Evolutionary conservation across 768 basidiomycete genomes (phyloP), one percentile per base, ranked within the genome.

Genomic region (Glaciozyma antarctica): DNA sequence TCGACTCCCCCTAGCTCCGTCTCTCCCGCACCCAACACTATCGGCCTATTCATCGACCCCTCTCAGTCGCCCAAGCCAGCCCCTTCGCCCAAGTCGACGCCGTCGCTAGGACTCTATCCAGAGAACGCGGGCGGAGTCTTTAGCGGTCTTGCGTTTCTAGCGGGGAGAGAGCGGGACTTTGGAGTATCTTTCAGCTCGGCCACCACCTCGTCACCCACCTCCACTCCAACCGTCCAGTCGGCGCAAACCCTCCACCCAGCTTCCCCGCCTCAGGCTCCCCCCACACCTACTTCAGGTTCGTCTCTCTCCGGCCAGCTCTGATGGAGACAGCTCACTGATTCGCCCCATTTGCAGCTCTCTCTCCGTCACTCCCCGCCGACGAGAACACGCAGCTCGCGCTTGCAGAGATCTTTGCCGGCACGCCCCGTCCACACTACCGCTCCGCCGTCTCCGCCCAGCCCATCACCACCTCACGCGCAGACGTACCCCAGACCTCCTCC

Each of bases 361-460:
- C 48, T 10, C 3, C 61, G 16, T 1, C 30, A 15, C 54, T 55
- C 24, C 57, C 38, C 41, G 57, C n/a, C n/a, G 41, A 41, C 30
- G 58, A 59, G 21, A 26, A 59, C 58, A 63, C 62, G 0, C 65
- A 67, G 15, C 57, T 63, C 24, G 56, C 63, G 15, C 61, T 70
- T 24, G 69, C 65, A 34, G 65, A 66, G 60, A 67, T 70, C 65
- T 70, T 70, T 58, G 59, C 63, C 2, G 69, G 69, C 49, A 61
- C 64, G 51, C 65, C 66, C 0, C 51, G 69, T 0, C 69, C 69
- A 13, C 69, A 67, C 49, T 70, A 62, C 55, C 65, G 69, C 48
- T 59, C 65, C 12, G 30, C 61, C 7, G 32, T 58, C 9, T 26
- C 28, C 24, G 26, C 43, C 17, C 56, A 45, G n/a, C 10, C 32